Conservation (phyloP, 1,139 yeast genomes). For the Taphrina confusa region DNA sequence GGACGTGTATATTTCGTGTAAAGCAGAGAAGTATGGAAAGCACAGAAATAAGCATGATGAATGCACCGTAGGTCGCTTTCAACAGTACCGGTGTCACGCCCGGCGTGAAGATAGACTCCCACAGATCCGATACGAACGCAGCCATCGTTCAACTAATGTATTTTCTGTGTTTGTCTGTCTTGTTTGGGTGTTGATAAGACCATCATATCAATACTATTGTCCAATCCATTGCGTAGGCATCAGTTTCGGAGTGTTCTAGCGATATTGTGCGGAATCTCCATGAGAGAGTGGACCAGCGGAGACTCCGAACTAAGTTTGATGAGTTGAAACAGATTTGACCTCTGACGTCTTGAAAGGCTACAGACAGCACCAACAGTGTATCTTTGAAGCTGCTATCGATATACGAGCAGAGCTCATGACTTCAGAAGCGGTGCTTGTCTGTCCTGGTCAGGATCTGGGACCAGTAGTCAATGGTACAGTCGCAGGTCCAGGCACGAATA, state of each 20-base stretch:
- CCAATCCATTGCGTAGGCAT: no score
- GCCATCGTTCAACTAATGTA: constrained; percentile 36
- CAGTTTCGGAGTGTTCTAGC: neutral
- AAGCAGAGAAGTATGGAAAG: constrained; percentile 61
- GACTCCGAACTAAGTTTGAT: no score
- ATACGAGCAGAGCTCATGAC: no score
- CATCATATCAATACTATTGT: no score
- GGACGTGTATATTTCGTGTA: constrained; percentile 66
- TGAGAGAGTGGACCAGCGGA: neutral
- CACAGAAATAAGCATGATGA: constrained; percentile 57
- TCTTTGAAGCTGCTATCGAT: no score
- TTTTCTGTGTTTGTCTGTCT: no score
- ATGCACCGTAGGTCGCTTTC: constrained; percentile 74
- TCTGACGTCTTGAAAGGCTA: no score
- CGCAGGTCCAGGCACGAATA: constrained; percentile 40
- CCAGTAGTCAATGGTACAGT: constrained; percentile 35
- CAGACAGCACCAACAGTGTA: no score
- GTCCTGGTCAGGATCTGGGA: constrained; percentile 40
- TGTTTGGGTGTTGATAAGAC: no score
- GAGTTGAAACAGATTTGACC: no score
- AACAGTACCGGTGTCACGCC: constrained; percentile 88
- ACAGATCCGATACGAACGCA: constrained; percentile 63
- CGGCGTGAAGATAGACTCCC: constrained; percentile 93
- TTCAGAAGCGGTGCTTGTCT: neutral
- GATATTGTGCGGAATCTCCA: neutral